Evolutionary conservation across 495 filamentous ascomycete species (phyloP).

Genomic region (Neurospora sublineolata): DNA sequence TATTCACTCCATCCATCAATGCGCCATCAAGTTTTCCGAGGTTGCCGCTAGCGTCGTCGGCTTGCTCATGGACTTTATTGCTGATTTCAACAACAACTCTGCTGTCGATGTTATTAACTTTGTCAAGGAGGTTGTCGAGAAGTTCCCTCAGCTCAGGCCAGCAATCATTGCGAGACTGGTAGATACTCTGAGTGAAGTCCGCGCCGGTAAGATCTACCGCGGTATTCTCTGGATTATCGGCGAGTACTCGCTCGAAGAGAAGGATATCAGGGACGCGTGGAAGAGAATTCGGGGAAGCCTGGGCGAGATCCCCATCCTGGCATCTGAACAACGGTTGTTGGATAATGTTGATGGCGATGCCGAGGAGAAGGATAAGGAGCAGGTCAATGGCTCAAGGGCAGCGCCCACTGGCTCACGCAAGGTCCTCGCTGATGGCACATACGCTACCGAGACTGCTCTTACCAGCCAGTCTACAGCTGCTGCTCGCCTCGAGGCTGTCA

Average conservation of each 20-base stretch:
- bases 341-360: conserved; percentile 47
- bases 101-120: conserved; percentile 97
- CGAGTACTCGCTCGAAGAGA: conserved; percentile 89
- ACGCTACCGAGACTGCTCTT: conserved; percentile 91
- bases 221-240: conserved; percentile 96
- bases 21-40: conserved; percentile 97
- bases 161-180: conserved; percentile 84
- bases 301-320: conserved; percentile 94
- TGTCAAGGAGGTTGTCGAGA: conserved; percentile 98
- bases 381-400: conserved; percentile 68
- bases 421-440: conserved; percentile 92
- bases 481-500: conserved; percentile 90
- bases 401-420: conserved; percentile 76
- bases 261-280: conserved; percentile 93
- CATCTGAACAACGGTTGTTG: conserved; percentile 85
- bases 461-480: conserved; percentile 83
- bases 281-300: conserved; percentile 88
- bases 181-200: conserved; percentile 81
- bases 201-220: conserved; percentile 94
- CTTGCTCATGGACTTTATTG: conserved; percentile 98
- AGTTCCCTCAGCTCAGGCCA: conserved; percentile 80
- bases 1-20: conserved; percentile 95
- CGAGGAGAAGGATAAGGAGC: conserved; percentile 50
- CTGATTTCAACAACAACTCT: conserved; percentile 92
- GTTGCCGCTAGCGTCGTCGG: conserved; percentile 94